These are phyloP conservation scores for Gremmenia infestans DNA, from an alignment of 2,329 filamentous ascomycete genomes.

Conservation along the genomic window DNA sequence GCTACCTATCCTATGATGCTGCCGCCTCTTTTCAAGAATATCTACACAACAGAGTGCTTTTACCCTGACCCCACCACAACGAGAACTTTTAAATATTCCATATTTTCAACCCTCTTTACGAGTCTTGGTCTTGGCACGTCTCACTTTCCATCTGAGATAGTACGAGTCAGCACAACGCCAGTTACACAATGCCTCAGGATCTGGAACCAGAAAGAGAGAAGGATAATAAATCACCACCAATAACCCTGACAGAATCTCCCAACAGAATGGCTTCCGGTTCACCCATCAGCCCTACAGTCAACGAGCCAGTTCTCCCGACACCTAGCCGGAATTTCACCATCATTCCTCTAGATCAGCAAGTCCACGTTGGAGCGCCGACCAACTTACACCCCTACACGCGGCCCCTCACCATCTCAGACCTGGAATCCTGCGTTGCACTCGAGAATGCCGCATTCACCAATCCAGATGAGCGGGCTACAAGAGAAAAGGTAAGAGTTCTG, in stretches of 20 bases:
- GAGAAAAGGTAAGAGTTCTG: constrained; percentile 45
- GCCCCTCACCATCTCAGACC: constrained; percentile 61
- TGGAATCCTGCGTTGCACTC: constrained; percentile 53
- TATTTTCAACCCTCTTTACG: background rate
- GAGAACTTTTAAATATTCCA: no score
- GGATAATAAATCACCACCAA: constrained; percentile 2
- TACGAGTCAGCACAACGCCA: background rate
- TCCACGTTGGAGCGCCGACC: constrained; percentile 34
- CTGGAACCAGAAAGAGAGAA: background rate
- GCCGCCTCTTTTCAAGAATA: background rate
- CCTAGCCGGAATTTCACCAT: constrained; percentile 3
- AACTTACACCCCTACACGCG: constrained; percentile 69
- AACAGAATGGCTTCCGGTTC: constrained; percentile 7
- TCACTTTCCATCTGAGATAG: background rate
- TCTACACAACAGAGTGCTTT: background rate
- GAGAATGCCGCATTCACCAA: constrained; percentile 51
- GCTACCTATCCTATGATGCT: background rate
- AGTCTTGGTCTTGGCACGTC: background rate
- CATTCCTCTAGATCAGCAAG: constrained; percentile 16
- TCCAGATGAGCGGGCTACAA: constrained; percentile 44
- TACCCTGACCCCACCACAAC: background rate
- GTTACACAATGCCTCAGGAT: background rate
- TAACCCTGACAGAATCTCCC: constrained; percentile 4
- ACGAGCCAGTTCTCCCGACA: background rate
- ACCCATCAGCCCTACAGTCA: background rate